These are phyloP conservation scores for Ophiostoma angusticollis DNA, from an alignment of 2,329 filamentous ascomycete species.

Conservation along the genomic window DNA sequence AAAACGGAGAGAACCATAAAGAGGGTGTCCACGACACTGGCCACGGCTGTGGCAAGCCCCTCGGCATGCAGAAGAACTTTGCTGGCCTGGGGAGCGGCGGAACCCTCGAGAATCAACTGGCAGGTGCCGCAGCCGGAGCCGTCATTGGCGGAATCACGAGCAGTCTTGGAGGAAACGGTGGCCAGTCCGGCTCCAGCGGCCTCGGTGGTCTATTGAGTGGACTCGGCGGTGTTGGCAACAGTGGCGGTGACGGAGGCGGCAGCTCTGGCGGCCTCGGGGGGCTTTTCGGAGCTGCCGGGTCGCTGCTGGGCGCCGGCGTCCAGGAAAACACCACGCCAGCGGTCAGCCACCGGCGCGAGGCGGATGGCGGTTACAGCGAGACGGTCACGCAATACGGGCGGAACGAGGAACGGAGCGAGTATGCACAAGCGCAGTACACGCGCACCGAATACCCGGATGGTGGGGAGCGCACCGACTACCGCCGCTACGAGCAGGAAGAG, in stretches of 20 bases:
- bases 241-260: conserved; percentile 19
- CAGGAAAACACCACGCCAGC: conserved; percentile 36
- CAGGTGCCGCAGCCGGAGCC: conserved; percentile 40
- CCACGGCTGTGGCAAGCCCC: conserved; percentile 67
- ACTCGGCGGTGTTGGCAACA: conserved; percentile 1
- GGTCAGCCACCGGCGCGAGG: conserved; percentile 36
- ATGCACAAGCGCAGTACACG: conserved; percentile 47
- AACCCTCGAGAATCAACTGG: conserved; percentile 43
- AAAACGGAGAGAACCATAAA: conserved; percentile 71
- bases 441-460: conserved; percentile 47
- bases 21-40: conserved; percentile 72
- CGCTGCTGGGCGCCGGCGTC: conserved; percentile 38
- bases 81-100: conserved; percentile 26
- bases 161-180: conserved; percentile 25
- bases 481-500: conserved; percentile 42
- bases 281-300: conserved; percentile 56
- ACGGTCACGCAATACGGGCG: conserved; percentile 49
- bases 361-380: conserved; percentile 49
- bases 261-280: conserved; percentile 55
- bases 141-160: conserved; percentile 46
- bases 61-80: conserved; percentile 61
- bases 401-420: conserved; percentile 33
- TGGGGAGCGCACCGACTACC: conserved; percentile 45
- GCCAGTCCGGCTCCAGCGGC: conserved; percentile 6
- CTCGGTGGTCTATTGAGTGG: conserved; percentile 3